A percentile compares a stretch with the other conserved stretches of the same genome.
Evolutionary conservation across 2,329 filamentous ascomycete genomes (phyloP).

Genomic region (Aureobasidium subglaciale): DNA sequence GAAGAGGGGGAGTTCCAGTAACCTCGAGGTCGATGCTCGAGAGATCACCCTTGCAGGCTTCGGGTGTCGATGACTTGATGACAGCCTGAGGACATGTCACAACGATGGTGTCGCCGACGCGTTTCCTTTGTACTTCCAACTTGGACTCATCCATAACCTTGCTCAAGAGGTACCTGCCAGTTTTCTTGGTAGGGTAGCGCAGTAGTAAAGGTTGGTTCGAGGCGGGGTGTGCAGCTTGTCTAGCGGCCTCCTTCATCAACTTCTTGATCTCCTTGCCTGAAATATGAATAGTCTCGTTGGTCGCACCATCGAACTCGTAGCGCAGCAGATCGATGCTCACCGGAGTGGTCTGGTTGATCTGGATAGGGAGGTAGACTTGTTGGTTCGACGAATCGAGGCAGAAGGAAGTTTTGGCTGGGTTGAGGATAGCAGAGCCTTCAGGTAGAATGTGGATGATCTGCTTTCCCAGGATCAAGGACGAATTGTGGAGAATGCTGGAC

Average conservation of each 20-base stretch:
- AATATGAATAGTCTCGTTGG: constrained; percentile 73
- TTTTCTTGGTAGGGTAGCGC: constrained; percentile 70
- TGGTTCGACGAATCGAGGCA: constrained; percentile 64
- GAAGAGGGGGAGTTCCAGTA: constrained; percentile 80
- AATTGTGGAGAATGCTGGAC: constrained; percentile 79
- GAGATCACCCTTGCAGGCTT: constrained; percentile 79
- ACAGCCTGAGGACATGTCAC: constrained; percentile 76
- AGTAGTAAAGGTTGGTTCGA: constrained; percentile 41
- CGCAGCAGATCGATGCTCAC: constrained; percentile 83
- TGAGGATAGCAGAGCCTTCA: constrained; percentile 81
- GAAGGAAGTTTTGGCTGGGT: constrained; percentile 72
- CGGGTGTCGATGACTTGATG: constrained; percentile 57
- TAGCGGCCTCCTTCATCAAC: constrained; percentile 60
- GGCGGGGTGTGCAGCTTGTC: constrained; percentile 50
- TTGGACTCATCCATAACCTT: constrained; percentile 90
- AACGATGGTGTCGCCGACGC: constrained; percentile 77
- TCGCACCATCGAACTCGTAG: constrained; percentile 72
- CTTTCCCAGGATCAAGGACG: constrained; percentile 87
- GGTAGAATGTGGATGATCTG: constrained; percentile 97
- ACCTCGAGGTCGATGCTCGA: constrained; percentile 81
- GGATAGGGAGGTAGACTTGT: constrained; percentile 66
- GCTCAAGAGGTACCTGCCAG: constrained; percentile 77
- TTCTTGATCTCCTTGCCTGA: constrained; percentile 65
- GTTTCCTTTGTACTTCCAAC: constrained; percentile 52
- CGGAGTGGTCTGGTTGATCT: constrained; percentile 88